These are phyloP conservation scores for Carex pumila DNA, from an alignment of 176 grass and related monocot genomes.

Conservation along the genomic window DNA sequence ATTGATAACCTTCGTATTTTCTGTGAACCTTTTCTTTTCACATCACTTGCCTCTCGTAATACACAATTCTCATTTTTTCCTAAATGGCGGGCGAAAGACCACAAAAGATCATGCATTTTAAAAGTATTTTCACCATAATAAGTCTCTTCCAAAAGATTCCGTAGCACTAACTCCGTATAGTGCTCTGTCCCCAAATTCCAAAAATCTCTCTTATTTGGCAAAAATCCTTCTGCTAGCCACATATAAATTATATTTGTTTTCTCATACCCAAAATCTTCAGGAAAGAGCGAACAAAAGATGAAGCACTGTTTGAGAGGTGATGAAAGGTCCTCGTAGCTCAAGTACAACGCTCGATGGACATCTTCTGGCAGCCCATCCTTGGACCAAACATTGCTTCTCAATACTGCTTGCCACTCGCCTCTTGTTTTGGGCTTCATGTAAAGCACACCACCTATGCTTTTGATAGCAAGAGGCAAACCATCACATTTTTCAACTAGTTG, in stretches of 20 bases:
- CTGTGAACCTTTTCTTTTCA: not conserved
- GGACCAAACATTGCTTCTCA: slow-evolving; percentile 7
- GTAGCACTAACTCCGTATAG: no score
- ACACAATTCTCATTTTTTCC: not conserved
- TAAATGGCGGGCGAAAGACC: not conserved
- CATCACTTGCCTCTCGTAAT: not conserved
- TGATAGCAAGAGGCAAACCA: slow-evolving; percentile 36
- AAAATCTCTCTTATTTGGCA: no score
- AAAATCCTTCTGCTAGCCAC: no score
- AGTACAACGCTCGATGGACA: not conserved
- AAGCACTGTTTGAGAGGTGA: no score
- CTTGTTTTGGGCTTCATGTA: not conserved
- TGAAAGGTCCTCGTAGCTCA: not conserved
- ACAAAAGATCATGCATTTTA: not conserved
- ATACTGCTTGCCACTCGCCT: slow-evolving; percentile 14
- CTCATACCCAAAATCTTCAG: no score
- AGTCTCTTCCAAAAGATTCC: no score
- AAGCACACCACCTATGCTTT: slow-evolving; percentile 35
- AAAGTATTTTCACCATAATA: no score
- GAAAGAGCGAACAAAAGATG: no score
- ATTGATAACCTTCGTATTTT: not conserved
- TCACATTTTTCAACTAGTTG: slow-evolving; percentile 30
- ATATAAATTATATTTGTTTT: no score
- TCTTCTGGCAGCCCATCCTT: slow-evolving; percentile 7
- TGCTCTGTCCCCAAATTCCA: no score